phyloP scores from a whole-genome alignment of 306 rosid species.

The Cyclanthera cordifolia region DNA sequence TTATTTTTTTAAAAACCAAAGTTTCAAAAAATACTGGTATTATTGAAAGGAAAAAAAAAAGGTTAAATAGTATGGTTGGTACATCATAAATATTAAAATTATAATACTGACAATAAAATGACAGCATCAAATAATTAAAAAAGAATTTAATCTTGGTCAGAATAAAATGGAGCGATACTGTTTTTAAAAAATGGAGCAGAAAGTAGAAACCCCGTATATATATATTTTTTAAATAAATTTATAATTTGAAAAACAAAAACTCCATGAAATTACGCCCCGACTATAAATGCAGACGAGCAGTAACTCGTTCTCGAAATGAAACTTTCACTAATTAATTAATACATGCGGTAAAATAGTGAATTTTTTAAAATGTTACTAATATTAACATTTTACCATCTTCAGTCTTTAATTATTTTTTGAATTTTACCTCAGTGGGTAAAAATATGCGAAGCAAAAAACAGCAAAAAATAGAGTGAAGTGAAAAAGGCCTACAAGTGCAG shows the following conservation, averaged over 20 bases:
- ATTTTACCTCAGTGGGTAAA: not conserved
- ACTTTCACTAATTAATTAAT: not conserved
- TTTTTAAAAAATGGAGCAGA: no score
- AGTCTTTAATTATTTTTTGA: no score
- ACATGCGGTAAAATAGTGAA: not conserved
- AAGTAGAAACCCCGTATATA: not conserved
- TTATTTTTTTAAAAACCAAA: no score
- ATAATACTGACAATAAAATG: not conserved
- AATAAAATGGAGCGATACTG: no score
- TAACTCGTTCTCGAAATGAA: not conserved
- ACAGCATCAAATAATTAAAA: not conserved
- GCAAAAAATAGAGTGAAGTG: not conserved
- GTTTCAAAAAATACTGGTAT: no score
- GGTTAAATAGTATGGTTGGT: no score
- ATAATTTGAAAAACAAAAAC: not conserved
- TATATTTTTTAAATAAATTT: no score
- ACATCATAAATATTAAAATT: not conserved
- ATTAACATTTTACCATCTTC: no score
- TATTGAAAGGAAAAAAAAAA: no score
- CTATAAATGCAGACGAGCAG: not conserved
- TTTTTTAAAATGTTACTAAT: no score
- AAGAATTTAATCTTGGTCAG: not conserved
- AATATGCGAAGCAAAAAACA: not conserved
- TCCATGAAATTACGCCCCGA: not conserved
- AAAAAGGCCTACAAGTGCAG: constrained; percentile 8